phyloP scores from a whole-genome alignment of 225 moss, liverwort and hornwort genomes.

The Ulota crispa region DNA sequence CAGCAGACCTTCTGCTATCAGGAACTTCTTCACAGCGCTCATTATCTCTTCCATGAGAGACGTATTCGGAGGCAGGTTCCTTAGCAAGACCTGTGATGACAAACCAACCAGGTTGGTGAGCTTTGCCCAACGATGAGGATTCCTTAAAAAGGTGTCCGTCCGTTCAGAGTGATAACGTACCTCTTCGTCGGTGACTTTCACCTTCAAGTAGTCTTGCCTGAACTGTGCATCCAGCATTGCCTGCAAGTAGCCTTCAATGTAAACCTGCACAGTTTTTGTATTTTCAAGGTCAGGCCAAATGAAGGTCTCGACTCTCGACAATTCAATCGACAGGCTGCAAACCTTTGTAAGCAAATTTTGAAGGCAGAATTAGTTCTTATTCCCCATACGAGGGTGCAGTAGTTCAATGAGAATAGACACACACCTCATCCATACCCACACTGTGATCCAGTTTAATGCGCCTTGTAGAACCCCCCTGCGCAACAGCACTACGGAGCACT shows the following conservation, averaged over 20 bases:
- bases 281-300: slow-evolving; percentile 4
- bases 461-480: slow-evolving; percentile 82
- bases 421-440: slow-evolving; percentile 93
- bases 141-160: background rate
- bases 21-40: slow-evolving; percentile 75
- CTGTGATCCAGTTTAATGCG: slow-evolving; percentile 87
- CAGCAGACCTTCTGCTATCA: slow-evolving; percentile 91
- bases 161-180: slow-evolving; percentile 31
- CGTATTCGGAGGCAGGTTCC: slow-evolving; percentile 92
- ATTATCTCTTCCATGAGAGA: slow-evolving; percentile 95
- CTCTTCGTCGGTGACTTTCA: slow-evolving; percentile 93
- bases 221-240: slow-evolving; percentile 90
- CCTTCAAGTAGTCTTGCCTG: slow-evolving; percentile 93
- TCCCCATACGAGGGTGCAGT: background rate
- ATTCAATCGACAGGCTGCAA: background rate
- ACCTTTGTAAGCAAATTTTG: background rate
- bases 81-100: slow-evolving; percentile 64
- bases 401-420: slow-evolving; percentile 7
- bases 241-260: slow-evolving; percentile 96
- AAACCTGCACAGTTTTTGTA: slow-evolving; percentile 56
- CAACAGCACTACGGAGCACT: slow-evolving; percentile 92
- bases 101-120: slow-evolving; percentile 5
- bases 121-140: background rate
- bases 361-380: background rate
- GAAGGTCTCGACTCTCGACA: background rate